Base-by-base conservation (phyloP, 768 basidiomycete genomes). In the Tylopilus felleus region DNA sequence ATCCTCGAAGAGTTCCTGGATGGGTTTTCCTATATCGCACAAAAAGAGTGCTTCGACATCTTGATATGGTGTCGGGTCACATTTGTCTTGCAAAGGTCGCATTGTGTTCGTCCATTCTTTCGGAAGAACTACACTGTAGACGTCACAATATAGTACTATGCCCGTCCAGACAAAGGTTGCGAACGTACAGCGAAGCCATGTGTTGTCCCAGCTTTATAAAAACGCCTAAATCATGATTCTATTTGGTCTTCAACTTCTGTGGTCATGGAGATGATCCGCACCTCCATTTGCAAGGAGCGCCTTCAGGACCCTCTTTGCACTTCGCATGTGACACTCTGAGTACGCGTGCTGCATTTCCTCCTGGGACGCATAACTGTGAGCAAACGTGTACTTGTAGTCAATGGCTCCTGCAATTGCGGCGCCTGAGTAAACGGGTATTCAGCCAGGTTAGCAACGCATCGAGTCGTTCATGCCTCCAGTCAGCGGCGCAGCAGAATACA, bases 131-230 rank as follows among this genome's bases (percentile, higher is more conserved):
- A 73, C 64, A 39, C 80, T 82, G 60, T 58, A 52, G 39, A 49
- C 28, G 47, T n/a, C 29, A 17, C 8, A 23, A 27, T 36, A 39
- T 52, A 60, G 55, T 59, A 53, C 53, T 39, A 49, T 53, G 60
- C 17, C 21, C 17, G 56, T 69, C 66, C 38, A 59, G 53, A 69
- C 4, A 35, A 43, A 2, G 14, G 17, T 9, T 31, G 7, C 12
- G 45, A 49, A 74, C 79, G 62, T 56, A 90, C 75, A 69, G 77
- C 66, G 74, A 88, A 66, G 88, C 90, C 73, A 88, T 86, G 75
- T 85, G 88, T 60, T 99, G 96, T 2, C 95, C 97, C 62, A 93
- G 70, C 66, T 93, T 92, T 63, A 94, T 90, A 68, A 90, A 93
- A 22, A 93, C 81, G 17, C 89, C 89, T 85, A 53, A 6, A 55